A percentile compares a stretch with the other conserved stretches of the same genome.
Conservation (phyloP, 2,329 filamentous ascomycete species). For the Pyrenophora tritici-repentis region DNA sequence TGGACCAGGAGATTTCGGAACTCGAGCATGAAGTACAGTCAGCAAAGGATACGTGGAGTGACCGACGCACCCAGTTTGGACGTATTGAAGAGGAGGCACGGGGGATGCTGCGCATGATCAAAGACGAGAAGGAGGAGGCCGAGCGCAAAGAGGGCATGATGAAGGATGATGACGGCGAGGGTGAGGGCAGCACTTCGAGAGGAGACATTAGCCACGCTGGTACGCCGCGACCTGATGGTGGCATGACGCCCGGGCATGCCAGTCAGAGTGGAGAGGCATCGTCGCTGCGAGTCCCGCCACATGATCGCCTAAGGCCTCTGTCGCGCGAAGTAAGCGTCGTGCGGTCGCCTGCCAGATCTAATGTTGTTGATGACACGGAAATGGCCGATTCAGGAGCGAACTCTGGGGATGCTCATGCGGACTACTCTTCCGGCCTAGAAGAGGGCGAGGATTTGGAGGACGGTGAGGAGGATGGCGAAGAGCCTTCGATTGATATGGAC, state of each 20-base stretch:
- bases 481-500: slow-evolving; percentile 35
- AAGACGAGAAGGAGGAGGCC: slow-evolving; percentile 94
- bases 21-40: slow-evolving; percentile 82
- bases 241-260: slow-evolving; percentile 48
- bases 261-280: slow-evolving; percentile 39
- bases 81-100: slow-evolving; percentile 90
- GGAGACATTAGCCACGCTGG: slow-evolving; percentile 49
- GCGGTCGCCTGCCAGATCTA: slow-evolving; percentile 34
- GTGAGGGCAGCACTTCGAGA: slow-evolving; percentile 45
- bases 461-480: slow-evolving; percentile 36
- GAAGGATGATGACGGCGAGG: slow-evolving; percentile 49
- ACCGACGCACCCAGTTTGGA: slow-evolving; percentile 84
- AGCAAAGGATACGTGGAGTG: slow-evolving; percentile 81
- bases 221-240: slow-evolving; percentile 52
- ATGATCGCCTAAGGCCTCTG: slow-evolving; percentile 39
- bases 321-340: slow-evolving; percentile 35
- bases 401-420: slow-evolving; percentile 29
- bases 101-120: slow-evolving; percentile 80
- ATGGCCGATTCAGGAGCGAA: slow-evolving; percentile 37
- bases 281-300: slow-evolving; percentile 37
- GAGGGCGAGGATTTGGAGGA: slow-evolving; percentile 42
- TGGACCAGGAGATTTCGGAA: slow-evolving; percentile 86
- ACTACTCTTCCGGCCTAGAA: slow-evolving; percentile 42
- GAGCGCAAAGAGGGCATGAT: slow-evolving; percentile 76
- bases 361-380: slow-evolving; percentile 32